A percentile compares a stretch with the other conserved stretches of the same genome.
Conservation (phyloP, 352 stramenopile genomes). For the Phytophthora palmivora region DNA sequence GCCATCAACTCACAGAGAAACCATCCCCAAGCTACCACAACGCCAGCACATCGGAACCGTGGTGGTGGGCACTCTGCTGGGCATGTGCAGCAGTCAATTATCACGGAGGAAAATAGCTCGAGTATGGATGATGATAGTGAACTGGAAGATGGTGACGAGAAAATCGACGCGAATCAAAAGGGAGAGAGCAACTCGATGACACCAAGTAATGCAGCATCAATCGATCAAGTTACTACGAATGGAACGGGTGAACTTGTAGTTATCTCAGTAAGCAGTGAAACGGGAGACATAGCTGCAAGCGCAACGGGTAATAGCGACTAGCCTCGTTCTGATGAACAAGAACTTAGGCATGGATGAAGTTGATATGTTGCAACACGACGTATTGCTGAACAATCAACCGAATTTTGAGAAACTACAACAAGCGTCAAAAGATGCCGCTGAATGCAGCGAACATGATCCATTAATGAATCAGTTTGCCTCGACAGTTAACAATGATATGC, state of each 20-base stretch:
- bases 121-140: conserved; percentile 28
- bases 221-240: neutral
- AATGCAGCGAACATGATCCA: too few species aligned
- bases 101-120: conserved; percentile 23
- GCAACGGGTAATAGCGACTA: neutral
- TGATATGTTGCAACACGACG: too few species aligned
- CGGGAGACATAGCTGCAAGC: neutral
- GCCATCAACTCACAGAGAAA: conserved; percentile 54
- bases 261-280: neutral
- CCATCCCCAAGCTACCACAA: conserved; percentile 1
- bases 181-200: neutral
- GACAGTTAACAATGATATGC: too few species aligned
- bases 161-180: neutral
- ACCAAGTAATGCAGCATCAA: neutral
- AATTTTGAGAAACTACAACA: too few species aligned
- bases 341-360: too few species aligned
- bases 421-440: too few species aligned
- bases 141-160: conserved; percentile 4
- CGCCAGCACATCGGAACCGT: conserved; percentile 14
- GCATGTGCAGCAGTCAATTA: conserved; percentile 7
- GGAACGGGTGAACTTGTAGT: neutral
- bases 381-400: too few species aligned
- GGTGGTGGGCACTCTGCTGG: conserved; percentile 24
- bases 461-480: too few species aligned
- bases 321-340: conserved; percentile 13